Evolutionary conservation across 192 early-diverging fungal species (phyloP).

Genomic region (Obelidium mucronatum): DNA sequence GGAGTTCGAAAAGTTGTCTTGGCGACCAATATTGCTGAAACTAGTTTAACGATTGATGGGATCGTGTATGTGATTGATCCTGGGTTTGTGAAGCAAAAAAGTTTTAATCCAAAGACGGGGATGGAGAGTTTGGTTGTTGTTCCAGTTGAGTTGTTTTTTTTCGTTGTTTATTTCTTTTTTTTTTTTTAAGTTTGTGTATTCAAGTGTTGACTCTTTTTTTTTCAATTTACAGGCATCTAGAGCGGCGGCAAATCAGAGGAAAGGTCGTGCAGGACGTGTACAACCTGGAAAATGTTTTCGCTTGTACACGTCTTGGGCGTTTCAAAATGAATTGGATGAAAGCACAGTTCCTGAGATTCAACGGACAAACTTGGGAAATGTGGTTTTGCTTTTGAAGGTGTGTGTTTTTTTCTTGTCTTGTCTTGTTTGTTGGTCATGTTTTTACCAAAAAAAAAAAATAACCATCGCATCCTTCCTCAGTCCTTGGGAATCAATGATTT

Average conservation of each 20-base stretch:
- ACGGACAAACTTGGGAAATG: slow-evolving; percentile 90
- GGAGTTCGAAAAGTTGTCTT: slow-evolving; percentile 83
- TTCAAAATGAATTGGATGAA: slow-evolving; percentile 91
- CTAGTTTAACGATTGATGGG: slow-evolving; percentile 97
- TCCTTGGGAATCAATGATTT: slow-evolving; percentile 92
- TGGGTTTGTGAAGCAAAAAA: slow-evolving; percentile 96
- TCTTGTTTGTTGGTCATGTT: background rate
- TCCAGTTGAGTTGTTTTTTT: slow-evolving; percentile 63
- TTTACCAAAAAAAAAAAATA: too few species aligned
- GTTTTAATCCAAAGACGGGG: slow-evolving; percentile 94
- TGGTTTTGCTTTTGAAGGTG: slow-evolving; percentile 88
- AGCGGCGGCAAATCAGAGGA: slow-evolving; percentile 92
- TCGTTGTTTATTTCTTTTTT: too few species aligned
- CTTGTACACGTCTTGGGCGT: slow-evolving; percentile 94
- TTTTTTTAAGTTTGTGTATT: background rate
- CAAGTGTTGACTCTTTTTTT: background rate
- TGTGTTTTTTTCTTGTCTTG: background rate
- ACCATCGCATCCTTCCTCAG: too few species aligned
- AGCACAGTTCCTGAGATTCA: slow-evolving; percentile 98
- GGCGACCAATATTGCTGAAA: slow-evolving; percentile 99
- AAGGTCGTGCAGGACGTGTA: slow-evolving; percentile 97
- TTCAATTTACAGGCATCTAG: slow-evolving; percentile 65
- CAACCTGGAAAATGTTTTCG: slow-evolving; percentile 95
- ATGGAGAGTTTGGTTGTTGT: slow-evolving; percentile 97
- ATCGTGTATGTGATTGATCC: slow-evolving; percentile 96